Base-by-base conservation (phyloP, 2,329 filamentous ascomycete genomes). In the Alternaria longipes region DNA sequence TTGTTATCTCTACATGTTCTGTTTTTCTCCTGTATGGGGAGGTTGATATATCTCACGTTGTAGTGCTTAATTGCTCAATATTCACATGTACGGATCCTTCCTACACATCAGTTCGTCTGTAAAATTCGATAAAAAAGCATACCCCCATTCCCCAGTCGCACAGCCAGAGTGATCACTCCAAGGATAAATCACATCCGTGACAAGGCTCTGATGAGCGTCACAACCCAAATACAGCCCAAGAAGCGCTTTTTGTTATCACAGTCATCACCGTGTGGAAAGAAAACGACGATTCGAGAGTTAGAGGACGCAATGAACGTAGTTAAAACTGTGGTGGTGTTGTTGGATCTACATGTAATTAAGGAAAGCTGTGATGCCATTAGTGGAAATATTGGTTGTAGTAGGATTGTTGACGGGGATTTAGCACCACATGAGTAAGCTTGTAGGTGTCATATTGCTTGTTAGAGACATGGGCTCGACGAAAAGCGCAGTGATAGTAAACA, bases 31-130 rank as follows among this genome's bases (percentile, higher is more conserved):
- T 26, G 7, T 7, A 26, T 26, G 5, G 24, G 6, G 24, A 0
- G 24, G 3, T 1, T 30, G 28, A 26, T 7, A 26, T 26, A 26
- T 26, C 24, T 0, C 0, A 11, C 4, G 8, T 1, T 11, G 11
- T 30, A 12, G 36, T 38, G 7, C 0, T 18, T 3, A 38, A 38
- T 8, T n/a, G 6, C 8, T n/a, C 16, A n/a, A 8, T 38, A 18
- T 38, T 2, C 7, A 38, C 36, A 38, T 38, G 16, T n/a, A n/a
- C 9, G 5, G 9, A 30, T 32, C 26, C 3, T 5, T 30, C 44
- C 5, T 18, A 1, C 9, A 32, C 8, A 1, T 9, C n/a, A 46
- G 5, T 5, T n/a, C 26, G 1, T 47, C 45, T 9, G 26, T 34
- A n/a, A 49, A 34, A 12, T 49, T 34, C 0, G 2, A 28, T 28